These are phyloP conservation scores for Chlorella variabilis DNA, from an alignment of 163 green algal species.

Conservation along the genomic window DNA sequence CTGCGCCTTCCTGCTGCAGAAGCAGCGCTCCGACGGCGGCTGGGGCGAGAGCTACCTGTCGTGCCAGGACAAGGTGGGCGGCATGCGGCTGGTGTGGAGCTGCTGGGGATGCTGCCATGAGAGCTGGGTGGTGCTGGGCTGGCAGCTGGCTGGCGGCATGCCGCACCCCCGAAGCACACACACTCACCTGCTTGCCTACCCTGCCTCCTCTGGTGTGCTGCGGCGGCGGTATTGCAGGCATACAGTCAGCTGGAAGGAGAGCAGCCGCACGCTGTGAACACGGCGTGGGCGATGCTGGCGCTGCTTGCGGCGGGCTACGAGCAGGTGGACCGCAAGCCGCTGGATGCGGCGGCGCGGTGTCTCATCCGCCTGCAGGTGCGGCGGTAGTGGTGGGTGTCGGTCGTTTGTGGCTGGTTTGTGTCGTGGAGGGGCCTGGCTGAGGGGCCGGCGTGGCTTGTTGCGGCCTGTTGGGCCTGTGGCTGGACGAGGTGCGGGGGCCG, in stretches of 20 bases:
- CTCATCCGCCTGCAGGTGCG: conserved; percentile 48
- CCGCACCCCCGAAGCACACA: too few relatives aligned
- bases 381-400: too few relatives aligned
- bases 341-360: conserved; percentile 65
- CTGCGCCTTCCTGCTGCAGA: conserved; percentile 37
- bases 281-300: conserved; percentile 93
- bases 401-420: too few relatives aligned
- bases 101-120: background rate
- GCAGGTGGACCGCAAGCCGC: conserved; percentile 56
- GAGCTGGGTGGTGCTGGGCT: conserved; percentile 53
- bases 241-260: conserved; percentile 88
- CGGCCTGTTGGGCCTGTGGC: too few relatives aligned
- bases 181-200: too few relatives aligned
- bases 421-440: too few relatives aligned
- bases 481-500: too few relatives aligned
- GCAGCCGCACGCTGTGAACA: conserved; percentile 95
- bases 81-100: background rate
- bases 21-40: conserved; percentile 91
- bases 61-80: conserved; percentile 90
- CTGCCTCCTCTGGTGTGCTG: background rate
- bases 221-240: conserved; percentile 40
- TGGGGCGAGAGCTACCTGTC: conserved; percentile 99
- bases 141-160: conserved; percentile 85
- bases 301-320: conserved; percentile 84
- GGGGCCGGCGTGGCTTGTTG: too few relatives aligned